phyloP scores from a whole-genome alignment of 306 rosid genomes.

The Erythrophleum fordii region DNA sequence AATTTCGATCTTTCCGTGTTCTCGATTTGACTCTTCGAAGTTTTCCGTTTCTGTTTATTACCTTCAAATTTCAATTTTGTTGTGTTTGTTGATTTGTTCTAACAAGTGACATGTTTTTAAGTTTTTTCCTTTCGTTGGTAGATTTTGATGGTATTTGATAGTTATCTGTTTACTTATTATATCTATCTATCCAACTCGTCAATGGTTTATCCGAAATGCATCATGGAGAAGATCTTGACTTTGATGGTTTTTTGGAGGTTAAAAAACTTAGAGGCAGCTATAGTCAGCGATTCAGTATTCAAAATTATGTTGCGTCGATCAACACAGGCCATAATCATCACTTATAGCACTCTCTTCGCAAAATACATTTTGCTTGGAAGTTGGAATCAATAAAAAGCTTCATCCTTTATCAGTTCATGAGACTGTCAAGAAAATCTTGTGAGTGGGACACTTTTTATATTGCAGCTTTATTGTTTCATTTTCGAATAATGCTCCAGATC shows the following conservation, averaged over 20 bases:
- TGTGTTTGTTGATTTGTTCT: background rate
- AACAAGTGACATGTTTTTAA: background rate
- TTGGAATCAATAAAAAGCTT: background rate
- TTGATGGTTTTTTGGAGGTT: slow-evolving; percentile 6
- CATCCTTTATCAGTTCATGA: background rate
- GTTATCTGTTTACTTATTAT: background rate
- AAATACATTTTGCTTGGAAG: background rate
- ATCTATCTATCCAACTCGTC: background rate
- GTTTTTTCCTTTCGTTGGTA: background rate
- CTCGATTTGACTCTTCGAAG: background rate
- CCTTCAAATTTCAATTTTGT: background rate
- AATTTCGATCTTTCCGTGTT: background rate
- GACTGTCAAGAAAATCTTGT: background rate
- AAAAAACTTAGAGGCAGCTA: background rate
- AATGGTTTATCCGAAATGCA: background rate
- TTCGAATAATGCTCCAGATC: slow-evolving; percentile 85
- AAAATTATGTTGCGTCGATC: background rate
- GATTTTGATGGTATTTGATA: background rate
- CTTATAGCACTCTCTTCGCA: background rate
- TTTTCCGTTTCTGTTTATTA: background rate
- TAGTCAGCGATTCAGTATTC: background rate
- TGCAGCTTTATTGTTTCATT: slow-evolving; percentile 94
- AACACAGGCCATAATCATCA: background rate
- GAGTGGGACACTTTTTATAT: background rate
- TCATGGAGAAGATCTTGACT: slow-evolving; percentile 1